Evolutionary conservation across 257 asterid genomes (phyloP).

Genomic region (Sherardia arvensis): DNA sequence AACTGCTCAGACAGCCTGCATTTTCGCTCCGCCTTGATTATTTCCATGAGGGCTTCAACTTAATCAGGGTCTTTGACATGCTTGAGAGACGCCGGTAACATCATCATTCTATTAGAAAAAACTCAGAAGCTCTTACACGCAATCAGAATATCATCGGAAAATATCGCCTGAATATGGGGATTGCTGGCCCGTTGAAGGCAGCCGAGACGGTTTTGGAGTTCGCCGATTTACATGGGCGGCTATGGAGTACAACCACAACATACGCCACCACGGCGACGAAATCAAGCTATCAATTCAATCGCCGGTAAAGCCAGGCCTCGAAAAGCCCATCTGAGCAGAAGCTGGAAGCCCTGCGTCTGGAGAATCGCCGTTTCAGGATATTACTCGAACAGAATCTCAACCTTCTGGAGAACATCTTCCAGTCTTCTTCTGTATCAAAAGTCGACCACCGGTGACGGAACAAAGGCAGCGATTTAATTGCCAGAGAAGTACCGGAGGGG

Average conservation of each 20-base stretch:
- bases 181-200: conserved; percentile 38
- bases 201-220: conserved; percentile 92
- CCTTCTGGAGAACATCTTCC: conserved; percentile 47
- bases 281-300: conserved; percentile 14
- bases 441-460: no score
- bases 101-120: background rate
- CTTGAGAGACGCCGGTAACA: no score
- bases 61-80: conserved; percentile 57
- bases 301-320: conserved; percentile 13
- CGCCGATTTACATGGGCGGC: conserved; percentile 89
- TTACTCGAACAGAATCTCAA: conserved; percentile 67
- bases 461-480: no score
- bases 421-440: conserved; percentile 37
- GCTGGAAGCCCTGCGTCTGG: conserved; percentile 44
- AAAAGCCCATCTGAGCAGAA: conserved; percentile 16
- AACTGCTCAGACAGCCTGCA: conserved; percentile 86
- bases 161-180: conserved; percentile 15
- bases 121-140: background rate
- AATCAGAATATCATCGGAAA: background rate
- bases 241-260: conserved; percentile 56
- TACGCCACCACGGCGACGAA: conserved; percentile 24
- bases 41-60: conserved; percentile 52
- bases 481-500: no score
- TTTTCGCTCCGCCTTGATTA: conserved; percentile 59
- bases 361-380: conserved; percentile 55